Percentiles rank a stretch among this genome's conserved stretches.
phyloP scores from a whole-genome alignment of 176 grass and related monocot species.

The Luzula sylvatica region DNA sequence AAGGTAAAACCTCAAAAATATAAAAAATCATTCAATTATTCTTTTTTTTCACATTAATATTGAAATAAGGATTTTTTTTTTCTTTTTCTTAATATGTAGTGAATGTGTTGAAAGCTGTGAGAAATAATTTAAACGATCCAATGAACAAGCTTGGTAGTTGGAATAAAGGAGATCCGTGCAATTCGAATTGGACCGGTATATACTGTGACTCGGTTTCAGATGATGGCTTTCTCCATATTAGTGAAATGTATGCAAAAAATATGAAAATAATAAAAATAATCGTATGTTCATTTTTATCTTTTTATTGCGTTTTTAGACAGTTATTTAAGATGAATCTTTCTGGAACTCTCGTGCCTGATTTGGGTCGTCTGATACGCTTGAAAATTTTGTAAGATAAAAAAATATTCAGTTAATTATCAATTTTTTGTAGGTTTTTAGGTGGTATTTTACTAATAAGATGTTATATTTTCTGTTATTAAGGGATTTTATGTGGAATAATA shows the following conservation, averaged over 20 bases:
- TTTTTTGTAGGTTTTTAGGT: slow-evolving; percentile 2
- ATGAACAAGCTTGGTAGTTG: slow-evolving; percentile 59
- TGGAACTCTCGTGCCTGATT: slow-evolving; percentile 69
- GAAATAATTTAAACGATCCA: slow-evolving; percentile 45
- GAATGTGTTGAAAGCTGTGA: slow-evolving; percentile 48
- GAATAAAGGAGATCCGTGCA: slow-evolving; percentile 75
- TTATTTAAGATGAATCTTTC: slow-evolving; percentile 73
- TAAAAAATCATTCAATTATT: background rate
- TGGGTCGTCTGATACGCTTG: slow-evolving; percentile 54
- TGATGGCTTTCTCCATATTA: slow-evolving; percentile 51
- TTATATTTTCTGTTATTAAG: slow-evolving; percentile 26
- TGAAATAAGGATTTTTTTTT: background rate
- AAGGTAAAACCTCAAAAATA: slow-evolving; percentile 41
- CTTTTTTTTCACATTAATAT: background rate
- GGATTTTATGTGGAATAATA: slow-evolving; percentile 96
- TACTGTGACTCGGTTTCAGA: slow-evolving; percentile 28
- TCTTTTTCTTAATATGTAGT: slow-evolving; percentile 26
- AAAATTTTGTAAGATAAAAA: slow-evolving; percentile 52
- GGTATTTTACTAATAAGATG: slow-evolving; percentile 2
- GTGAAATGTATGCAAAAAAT: slow-evolving; percentile 44
- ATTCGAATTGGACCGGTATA: slow-evolving; percentile 69
- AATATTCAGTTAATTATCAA: slow-evolving; percentile 1
- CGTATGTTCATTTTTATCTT: background rate
- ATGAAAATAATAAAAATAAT: background rate
- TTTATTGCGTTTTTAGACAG: slow-evolving; percentile 41